Conservation (phyloP, 345 rosid species). For the Ceriops zippeliana region DNA sequence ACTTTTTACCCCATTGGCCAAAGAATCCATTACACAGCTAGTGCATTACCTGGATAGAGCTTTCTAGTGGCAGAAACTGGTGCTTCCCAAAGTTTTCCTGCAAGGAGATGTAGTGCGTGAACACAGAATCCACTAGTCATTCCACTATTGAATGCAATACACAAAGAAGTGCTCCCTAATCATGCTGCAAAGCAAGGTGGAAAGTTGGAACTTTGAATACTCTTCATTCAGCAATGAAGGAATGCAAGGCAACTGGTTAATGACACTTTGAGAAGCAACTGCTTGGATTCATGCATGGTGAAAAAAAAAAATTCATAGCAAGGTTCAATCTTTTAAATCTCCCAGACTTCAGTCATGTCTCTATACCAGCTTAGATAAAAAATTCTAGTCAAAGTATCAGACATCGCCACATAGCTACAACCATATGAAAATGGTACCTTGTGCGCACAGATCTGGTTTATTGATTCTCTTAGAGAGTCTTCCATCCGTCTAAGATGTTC, state of each 20-base stretch:
- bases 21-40: constrained; percentile 9
- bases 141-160: not conserved
- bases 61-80: constrained; percentile 54
- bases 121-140: not conserved
- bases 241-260: not conserved
- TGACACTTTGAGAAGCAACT: too few relatives aligned
- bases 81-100: constrained; percentile 52
- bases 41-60: constrained; percentile 51
- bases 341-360: not conserved
- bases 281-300: not conserved
- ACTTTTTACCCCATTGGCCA: not conserved
- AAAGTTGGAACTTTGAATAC: not conserved
- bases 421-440: constrained; percentile 40
- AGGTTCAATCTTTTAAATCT: not conserved
- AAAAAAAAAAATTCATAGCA: not conserved
- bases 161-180: not conserved
- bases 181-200: not conserved
- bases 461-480: constrained; percentile 60
- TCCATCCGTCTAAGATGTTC: constrained; percentile 74
- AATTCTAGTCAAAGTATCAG: not conserved
- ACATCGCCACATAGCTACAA: too few relatives aligned
- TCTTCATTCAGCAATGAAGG: not conserved
- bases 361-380: not conserved
- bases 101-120: constrained; percentile 13
- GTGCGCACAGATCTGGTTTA: constrained; percentile 47